Conservation (phyloP, 2,329 filamentous ascomycete genomes). For the Exophiala oligosperma region DNA sequence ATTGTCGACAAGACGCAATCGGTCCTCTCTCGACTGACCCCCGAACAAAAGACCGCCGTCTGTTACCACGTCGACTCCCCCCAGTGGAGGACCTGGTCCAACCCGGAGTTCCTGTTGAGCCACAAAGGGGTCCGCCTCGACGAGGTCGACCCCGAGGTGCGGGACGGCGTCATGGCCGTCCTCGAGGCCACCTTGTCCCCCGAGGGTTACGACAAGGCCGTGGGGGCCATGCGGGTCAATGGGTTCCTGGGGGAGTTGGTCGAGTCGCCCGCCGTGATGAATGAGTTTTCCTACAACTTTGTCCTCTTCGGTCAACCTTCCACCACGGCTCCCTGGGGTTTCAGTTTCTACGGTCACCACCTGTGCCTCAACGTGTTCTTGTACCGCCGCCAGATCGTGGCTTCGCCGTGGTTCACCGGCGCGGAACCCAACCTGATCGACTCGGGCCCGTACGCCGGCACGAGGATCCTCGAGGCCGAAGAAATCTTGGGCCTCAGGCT, state of each 20-base stretch:
- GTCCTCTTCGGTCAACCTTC: slow-evolving; percentile 67
- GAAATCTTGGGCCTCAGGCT: slow-evolving; percentile 64
- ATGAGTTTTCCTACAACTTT: slow-evolving; percentile 76
- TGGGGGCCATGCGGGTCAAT: slow-evolving; percentile 71
- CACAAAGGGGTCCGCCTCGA: slow-evolving; percentile 71
- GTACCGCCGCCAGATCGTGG: slow-evolving; percentile 63
- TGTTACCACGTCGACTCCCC: slow-evolving; percentile 66
- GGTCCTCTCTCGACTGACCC: slow-evolving; percentile 49
- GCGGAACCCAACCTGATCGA: slow-evolving; percentile 79
- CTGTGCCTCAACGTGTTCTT: slow-evolving; percentile 72
- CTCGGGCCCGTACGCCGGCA: slow-evolving; percentile 61
- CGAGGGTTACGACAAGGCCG: slow-evolving; percentile 70
- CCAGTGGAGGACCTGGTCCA: slow-evolving; percentile 71
- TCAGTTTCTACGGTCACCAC: slow-evolving; percentile 76
- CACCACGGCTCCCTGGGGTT: slow-evolving; percentile 64
- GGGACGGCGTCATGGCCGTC: slow-evolving; percentile 55
- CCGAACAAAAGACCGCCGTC: slow-evolving; percentile 51
- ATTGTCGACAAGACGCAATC: slow-evolving; percentile 56
- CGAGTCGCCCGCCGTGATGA: slow-evolving; percentile 62
- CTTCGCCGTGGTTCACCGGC: slow-evolving; percentile 75
- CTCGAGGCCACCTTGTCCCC: slow-evolving; percentile 62
- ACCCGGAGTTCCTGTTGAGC: slow-evolving; percentile 71
- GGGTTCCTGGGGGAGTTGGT: slow-evolving; percentile 72
- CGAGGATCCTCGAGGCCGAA: slow-evolving; percentile 65
- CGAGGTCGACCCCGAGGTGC: slow-evolving; percentile 51